These are phyloP conservation scores for Aspergillus heteromorphus DNA, from an alignment of 495 filamentous ascomycete genomes.

Conservation along the genomic window DNA sequence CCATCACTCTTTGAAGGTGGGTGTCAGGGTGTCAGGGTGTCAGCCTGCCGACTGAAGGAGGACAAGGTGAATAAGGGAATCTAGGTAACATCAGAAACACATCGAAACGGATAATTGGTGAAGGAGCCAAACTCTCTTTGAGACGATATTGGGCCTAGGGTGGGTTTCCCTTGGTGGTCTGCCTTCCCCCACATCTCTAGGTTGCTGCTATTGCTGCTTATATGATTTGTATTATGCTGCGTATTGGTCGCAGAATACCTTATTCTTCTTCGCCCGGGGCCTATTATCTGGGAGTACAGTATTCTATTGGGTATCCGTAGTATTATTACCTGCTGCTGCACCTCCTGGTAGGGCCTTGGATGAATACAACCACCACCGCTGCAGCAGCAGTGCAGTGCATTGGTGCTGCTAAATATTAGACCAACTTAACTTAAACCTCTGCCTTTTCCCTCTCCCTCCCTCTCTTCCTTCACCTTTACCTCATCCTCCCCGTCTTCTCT, in stretches of 20 bases:
- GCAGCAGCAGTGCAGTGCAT: too few species aligned
- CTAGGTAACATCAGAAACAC: background rate
- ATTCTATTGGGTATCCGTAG: slow-evolving; percentile 5
- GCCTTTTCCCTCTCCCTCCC: slow-evolving; percentile 30
- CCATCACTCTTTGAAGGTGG: background rate
- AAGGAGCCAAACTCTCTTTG: background rate
- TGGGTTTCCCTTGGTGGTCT: background rate
- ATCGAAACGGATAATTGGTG: background rate
- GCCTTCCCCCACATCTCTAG: slow-evolving; percentile 8
- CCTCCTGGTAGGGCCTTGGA: background rate
- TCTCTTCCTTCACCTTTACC: slow-evolving; percentile 15
- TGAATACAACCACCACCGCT: background rate
- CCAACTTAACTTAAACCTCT: slow-evolving; percentile 15
- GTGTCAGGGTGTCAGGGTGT: too few species aligned
- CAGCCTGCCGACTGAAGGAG: too few species aligned
- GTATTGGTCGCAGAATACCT: background rate
- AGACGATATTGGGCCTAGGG: background rate
- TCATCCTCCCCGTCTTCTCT: slow-evolving; percentile 19
- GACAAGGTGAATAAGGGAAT: background rate
- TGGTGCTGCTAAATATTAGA: slow-evolving; percentile 5
- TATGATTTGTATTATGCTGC: background rate
- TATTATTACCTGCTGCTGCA: background rate
- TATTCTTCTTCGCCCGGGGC: background rate
- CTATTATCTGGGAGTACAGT: background rate
- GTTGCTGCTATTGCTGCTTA: background rate